These are phyloP conservation scores for Ganoderma resinaceum DNA, from an alignment of 1,284 basidiomycete species.

Conservation along the genomic window DNA sequence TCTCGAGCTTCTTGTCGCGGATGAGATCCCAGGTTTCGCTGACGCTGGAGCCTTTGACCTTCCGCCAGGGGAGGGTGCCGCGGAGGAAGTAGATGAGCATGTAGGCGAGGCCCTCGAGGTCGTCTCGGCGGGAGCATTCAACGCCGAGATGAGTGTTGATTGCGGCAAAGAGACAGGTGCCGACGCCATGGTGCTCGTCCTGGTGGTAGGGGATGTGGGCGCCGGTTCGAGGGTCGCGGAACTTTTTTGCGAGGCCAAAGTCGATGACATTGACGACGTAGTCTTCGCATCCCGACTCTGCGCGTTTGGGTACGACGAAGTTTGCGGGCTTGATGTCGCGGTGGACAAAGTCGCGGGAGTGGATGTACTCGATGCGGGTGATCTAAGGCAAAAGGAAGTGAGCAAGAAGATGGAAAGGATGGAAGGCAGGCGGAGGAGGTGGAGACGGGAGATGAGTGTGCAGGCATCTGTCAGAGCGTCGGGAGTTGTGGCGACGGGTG, in stretches of 20 bases:
- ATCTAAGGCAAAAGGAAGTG: slow-evolving; percentile 51
- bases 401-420: slow-evolving; percentile 12
- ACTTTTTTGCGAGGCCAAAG: slow-evolving; percentile 97
- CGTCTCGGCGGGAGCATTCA: slow-evolving; percentile 89
- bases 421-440: not conserved
- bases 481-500: slow-evolving; percentile 3
- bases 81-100: slow-evolving; percentile 94
- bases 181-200: slow-evolving; percentile 89
- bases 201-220: slow-evolving; percentile 93
- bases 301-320: slow-evolving; percentile 79
- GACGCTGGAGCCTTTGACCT: slow-evolving; percentile 78
- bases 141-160: slow-evolving; percentile 95
- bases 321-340: slow-evolving; percentile 98
- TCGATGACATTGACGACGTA: slow-evolving; percentile 89
- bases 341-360: slow-evolving; percentile 81
- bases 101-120: slow-evolving; percentile 92
- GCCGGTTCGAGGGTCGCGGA: slow-evolving; percentile 86
- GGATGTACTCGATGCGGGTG: slow-evolving; percentile 78
- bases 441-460: slow-evolving; percentile 23
- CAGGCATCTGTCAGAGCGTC: not conserved
- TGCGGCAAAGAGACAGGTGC: slow-evolving; percentile 93
- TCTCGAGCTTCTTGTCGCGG: slow-evolving; percentile 69
- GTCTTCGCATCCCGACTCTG: slow-evolving; percentile 50
- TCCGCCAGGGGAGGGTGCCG: slow-evolving; percentile 91
- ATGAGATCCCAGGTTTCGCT: slow-evolving; percentile 84